A percentile compares a stretch with the other conserved stretches of the same genome.
These are phyloP conservation scores for Aspergillus uvarum DNA, from an alignment of 2,329 filamentous ascomycete genomes.

Conservation along the genomic window DNA sequence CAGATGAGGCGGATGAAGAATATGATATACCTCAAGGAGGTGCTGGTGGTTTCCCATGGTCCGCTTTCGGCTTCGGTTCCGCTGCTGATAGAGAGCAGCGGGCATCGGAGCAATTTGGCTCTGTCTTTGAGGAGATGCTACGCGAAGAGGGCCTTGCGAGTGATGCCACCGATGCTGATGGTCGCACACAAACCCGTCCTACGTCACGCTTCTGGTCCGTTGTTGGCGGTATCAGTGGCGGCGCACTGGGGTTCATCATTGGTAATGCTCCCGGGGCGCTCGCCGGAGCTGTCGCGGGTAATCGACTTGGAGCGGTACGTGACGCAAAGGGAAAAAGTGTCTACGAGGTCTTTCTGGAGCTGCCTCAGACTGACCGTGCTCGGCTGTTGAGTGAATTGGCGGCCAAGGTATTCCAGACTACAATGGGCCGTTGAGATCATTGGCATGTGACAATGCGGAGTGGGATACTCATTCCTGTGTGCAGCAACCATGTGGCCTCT, in stretches of 20 bases:
- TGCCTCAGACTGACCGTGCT: conserved; percentile 79
- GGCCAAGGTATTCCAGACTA: conserved; percentile 69
- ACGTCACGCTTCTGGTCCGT: conserved; percentile 83
- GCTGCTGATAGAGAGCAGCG: conserved; percentile 35
- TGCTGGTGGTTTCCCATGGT: conserved; percentile 70
- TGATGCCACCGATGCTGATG: conserved; percentile 60
- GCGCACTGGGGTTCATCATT: conserved; percentile 89
- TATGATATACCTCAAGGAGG: conserved; percentile 51
- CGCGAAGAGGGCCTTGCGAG: conserved; percentile 74
- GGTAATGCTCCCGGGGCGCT: conserved; percentile 87
- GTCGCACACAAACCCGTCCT: conserved; percentile 41
- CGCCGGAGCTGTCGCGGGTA: conserved; percentile 88
- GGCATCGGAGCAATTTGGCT: conserved; percentile 77
- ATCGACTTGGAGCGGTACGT: conserved; percentile 82
- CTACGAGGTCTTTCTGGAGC: conserved; percentile 82
- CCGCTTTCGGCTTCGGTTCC: conserved; percentile 61
- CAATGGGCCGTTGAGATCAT: conserved; percentile 29
- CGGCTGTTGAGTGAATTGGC: conserved; percentile 81
- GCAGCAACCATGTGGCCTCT: background rate
- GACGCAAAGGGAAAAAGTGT: conserved; percentile 95
- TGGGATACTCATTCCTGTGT: background rate
- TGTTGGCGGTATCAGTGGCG: conserved; percentile 81
- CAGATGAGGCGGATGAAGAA: conserved; percentile 50
- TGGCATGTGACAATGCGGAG: background rate
- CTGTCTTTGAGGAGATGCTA: conserved; percentile 87